Percentiles rank a stretch among this genome's conserved stretches.
These are phyloP conservation scores for Dothideomycetes sp. DNA, from an alignment of 2,329 filamentous ascomycete species.

Conservation along the genomic window DNA sequence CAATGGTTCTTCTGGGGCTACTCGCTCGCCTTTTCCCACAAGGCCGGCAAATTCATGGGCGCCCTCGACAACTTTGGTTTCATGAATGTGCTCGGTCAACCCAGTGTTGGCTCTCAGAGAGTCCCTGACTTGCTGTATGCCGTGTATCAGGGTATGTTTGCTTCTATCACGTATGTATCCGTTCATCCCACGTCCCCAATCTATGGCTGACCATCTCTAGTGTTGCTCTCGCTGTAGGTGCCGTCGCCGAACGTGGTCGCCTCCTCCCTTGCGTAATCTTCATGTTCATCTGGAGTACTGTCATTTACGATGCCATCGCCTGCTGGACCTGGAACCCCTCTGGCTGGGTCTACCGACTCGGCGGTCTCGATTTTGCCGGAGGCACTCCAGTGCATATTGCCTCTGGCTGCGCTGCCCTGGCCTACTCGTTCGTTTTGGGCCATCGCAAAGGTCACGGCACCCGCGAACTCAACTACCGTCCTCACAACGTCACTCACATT, in stretches of 20 bases:
- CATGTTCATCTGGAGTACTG: conserved; percentile 85
- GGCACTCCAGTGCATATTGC: conserved; percentile 86
- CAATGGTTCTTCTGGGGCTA: conserved; percentile 98
- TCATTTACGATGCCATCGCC: conserved; percentile 86
- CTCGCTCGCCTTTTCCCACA: conserved; percentile 72
- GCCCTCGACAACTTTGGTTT: conserved; percentile 73
- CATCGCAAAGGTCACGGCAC: conserved; percentile 78
- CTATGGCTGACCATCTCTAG: conserved; percentile 32
- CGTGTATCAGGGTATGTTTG: conserved; percentile 83
- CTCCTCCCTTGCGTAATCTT: conserved; percentile 85
- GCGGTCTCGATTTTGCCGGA: conserved; percentile 79
- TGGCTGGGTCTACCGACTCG: conserved; percentile 72
- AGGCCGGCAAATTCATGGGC: conserved; percentile 66
- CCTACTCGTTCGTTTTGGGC: conserved; percentile 85
- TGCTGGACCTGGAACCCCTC: conserved; percentile 89
- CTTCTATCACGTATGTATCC: conserved; percentile 65
- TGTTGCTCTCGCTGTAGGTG: conserved; percentile 74
- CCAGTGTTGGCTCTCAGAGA: conserved; percentile 62
- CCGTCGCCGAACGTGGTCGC: conserved; percentile 75
- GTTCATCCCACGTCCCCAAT: neutral
- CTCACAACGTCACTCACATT: conserved; percentile 87
- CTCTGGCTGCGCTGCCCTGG: conserved; percentile 72
- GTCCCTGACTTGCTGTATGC: conserved; percentile 80
- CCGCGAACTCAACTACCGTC: conserved; percentile 81
- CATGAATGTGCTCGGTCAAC: conserved; percentile 62